These are phyloP conservation scores for Cryptococcus amylolentus DNA, from an alignment of 1,284 basidiomycete genomes.

Conservation along the genomic window DNA sequence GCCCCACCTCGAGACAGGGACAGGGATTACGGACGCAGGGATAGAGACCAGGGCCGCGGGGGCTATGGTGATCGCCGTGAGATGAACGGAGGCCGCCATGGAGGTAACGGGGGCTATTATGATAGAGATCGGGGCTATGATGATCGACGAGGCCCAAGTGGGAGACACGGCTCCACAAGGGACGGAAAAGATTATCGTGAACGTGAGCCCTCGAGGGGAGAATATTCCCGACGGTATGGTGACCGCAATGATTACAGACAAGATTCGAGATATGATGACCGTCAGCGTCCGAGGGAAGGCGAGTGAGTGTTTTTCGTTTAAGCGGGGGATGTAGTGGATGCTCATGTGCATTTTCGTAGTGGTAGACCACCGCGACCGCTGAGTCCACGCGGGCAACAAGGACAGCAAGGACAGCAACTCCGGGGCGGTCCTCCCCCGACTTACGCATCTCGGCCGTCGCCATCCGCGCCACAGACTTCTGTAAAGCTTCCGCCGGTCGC, in stretches of 20 bases:
- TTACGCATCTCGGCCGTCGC: too few relatives aligned
- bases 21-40: conserved; percentile 21
- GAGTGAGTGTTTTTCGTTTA: conserved; percentile 31
- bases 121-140: conserved; percentile 15
- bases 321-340: not conserved
- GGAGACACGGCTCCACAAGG: conserved; percentile 14
- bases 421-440: too few relatives aligned
- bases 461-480: too few relatives aligned
- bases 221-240: conserved; percentile 26
- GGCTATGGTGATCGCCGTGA: conserved; percentile 11
- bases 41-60: conserved; percentile 17
- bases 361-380: too few relatives aligned
- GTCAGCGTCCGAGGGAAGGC: conserved; percentile 28
- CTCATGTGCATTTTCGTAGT: conserved; percentile 5
- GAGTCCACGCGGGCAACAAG: too few relatives aligned
- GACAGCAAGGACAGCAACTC: too few relatives aligned
- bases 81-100: conserved; percentile 7
- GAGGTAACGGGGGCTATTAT: conserved; percentile 6
- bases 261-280: conserved; percentile 1
- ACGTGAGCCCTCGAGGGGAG: conserved; percentile 33
- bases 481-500: too few relatives aligned
- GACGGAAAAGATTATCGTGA: conserved; percentile 21
- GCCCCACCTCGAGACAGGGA: conserved; percentile 1
- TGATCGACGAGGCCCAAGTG: not conserved
- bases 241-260: conserved; percentile 20